A percentile compares a stretch with the other conserved stretches of the same genome.
Conservation (phyloP, 805 yeast genomes). For the Candida loeiensis region DNA sequence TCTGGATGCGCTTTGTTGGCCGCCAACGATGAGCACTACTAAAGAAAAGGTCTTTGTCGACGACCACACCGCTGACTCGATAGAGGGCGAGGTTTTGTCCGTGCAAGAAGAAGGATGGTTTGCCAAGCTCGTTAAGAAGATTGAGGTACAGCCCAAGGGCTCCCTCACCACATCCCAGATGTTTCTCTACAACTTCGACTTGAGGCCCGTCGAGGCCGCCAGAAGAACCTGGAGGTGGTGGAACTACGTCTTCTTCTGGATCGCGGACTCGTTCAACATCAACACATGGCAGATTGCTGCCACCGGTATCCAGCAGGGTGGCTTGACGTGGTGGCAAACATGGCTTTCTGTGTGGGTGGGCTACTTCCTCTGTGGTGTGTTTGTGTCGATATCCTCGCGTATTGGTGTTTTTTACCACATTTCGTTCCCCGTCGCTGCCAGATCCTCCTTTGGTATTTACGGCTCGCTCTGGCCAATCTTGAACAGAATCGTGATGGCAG, state of each 20-base stretch:
- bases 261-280: conserved; percentile 86
- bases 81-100: conserved; percentile 6
- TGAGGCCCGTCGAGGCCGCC: conserved; percentile 70
- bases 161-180: conserved; percentile 55
- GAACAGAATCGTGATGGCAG: conserved; percentile 83
- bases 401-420: conserved; percentile 79
- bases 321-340: conserved; percentile 87
- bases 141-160: conserved; percentile 34
- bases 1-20: not conserved
- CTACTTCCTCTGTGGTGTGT: conserved; percentile 63
- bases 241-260: conserved; percentile 77
- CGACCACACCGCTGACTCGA: not conserved
- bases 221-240: conserved; percentile 86
- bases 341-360: conserved; percentile 91
- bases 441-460: conserved; percentile 83
- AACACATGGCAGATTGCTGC: conserved; percentile 92
- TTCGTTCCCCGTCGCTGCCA: conserved; percentile 77
- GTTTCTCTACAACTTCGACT: conserved; percentile 69
- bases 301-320: conserved; percentile 68
- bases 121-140: conserved; percentile 22
- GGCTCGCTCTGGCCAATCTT: conserved; percentile 87
- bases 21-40: not conserved
- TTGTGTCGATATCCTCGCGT: conserved; percentile 69
- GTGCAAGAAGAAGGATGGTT: conserved; percentile 27
- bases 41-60: conserved; percentile 5